These are phyloP conservation scores for Rehmannia glutinosa DNA, from an alignment of 257 asterid genomes.

Conservation along the genomic window DNA sequence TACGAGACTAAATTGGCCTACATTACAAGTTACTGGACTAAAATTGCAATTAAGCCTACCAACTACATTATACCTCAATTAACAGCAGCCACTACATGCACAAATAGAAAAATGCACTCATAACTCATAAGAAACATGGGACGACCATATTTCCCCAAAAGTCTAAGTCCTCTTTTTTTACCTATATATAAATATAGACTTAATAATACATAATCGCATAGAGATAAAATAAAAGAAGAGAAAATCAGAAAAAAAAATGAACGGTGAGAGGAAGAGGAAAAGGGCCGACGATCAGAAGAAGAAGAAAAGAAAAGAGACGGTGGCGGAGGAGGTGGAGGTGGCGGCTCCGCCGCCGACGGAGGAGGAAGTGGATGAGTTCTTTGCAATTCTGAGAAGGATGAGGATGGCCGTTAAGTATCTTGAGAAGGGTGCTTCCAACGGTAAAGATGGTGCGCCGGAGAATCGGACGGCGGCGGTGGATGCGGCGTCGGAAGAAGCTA, in stretches of 20 bases:
- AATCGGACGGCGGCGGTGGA: not conserved
- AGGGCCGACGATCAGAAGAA: not conserved
- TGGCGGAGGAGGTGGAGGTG: no score
- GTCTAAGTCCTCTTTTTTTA: constrained; percentile 18
- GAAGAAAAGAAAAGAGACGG: not conserved
- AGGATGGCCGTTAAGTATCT: constrained; percentile 48
- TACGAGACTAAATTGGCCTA: no score
- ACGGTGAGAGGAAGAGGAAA: constrained; percentile 24
- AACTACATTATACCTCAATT: no score
- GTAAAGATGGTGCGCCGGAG: not conserved
- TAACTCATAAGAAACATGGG: not conserved
- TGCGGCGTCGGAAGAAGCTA: constrained; percentile 1
- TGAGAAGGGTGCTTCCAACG: constrained; percentile 17
- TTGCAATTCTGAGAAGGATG: constrained; percentile 45
- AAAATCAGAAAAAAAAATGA: constrained; percentile 18
- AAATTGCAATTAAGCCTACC: no score
- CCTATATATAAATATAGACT: not conserved
- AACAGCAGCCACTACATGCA: no score
- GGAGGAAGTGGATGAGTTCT: constrained; percentile 69
- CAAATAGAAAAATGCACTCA: not conserved
- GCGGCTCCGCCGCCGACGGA: constrained; percentile 30
- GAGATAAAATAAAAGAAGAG: no score
- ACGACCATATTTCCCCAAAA: constrained; percentile 11
- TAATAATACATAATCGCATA: not conserved
- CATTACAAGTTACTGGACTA: no score